A percentile compares a stretch with the other conserved stretches of the same genome.
Conservation (phyloP, 2,329 filamentous ascomycete genomes). For the Aspergillus tanneri region DNA sequence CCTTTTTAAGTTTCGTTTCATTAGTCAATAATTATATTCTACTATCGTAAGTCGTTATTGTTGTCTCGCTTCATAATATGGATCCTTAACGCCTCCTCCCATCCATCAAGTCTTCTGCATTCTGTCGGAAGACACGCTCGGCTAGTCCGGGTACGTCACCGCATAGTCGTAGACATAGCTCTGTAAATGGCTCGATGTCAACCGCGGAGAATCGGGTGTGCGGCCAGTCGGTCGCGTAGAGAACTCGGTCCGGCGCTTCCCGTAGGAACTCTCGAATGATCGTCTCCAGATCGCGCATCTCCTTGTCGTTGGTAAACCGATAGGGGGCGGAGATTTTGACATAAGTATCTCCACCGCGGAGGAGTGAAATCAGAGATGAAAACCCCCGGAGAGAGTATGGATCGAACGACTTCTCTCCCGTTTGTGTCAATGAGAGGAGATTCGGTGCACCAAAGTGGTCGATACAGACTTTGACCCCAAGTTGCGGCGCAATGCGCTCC, state of each 20-base stretch:
- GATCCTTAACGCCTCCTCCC: neutral
- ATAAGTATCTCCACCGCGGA: conserved; percentile 51
- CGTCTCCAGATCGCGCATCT: conserved; percentile 48
- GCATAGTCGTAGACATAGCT: conserved; percentile 56
- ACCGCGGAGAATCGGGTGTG: conserved; percentile 61
- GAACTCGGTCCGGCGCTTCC: conserved; percentile 47
- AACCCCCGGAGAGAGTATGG: conserved; percentile 54
- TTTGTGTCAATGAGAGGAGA: conserved; percentile 25
- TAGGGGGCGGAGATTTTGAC: conserved; percentile 62
- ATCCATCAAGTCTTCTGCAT: conserved; percentile 54
- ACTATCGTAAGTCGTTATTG: neutral
- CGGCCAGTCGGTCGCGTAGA: conserved; percentile 65
- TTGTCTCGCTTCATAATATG: neutral
- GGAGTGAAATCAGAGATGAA: conserved; percentile 48
- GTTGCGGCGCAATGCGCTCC: conserved; percentile 48
- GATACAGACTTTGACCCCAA: conserved; percentile 56
- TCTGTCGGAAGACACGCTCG: conserved; percentile 55
- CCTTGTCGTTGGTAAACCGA: conserved; percentile 49
- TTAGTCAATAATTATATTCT: too few relatives aligned
- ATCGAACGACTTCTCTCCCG: conserved; percentile 26
- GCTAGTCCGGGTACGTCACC: conserved; percentile 45
- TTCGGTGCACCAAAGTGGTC: conserved; percentile 60
- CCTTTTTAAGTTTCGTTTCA: too few relatives aligned
- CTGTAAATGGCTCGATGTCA: conserved; percentile 56
- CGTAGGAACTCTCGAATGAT: conserved; percentile 52